A percentile compares a stretch with the other conserved stretches of the same genome.
phyloP scores from a whole-genome alignment of 202 grass and related monocot species.

The Dendrocalamus latiflorus region DNA sequence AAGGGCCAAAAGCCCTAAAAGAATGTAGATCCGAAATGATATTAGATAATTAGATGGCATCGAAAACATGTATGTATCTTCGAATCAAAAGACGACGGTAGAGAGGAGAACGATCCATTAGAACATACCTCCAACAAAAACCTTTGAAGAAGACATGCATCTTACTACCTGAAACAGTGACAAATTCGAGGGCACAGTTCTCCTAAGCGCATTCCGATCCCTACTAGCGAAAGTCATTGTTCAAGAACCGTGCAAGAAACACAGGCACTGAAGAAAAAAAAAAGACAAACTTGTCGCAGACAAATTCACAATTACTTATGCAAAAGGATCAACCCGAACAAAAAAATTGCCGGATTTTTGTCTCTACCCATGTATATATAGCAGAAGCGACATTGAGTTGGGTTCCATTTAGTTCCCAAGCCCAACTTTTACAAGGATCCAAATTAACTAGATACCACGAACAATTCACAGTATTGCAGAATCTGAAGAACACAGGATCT shows the following conservation, averaged over 20 bases:
- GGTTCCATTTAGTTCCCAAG: not conserved
- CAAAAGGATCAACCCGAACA: not conserved
- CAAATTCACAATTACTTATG: not conserved
- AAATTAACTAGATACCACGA: not conserved
- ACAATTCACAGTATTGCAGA: not conserved
- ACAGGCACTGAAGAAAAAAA: too few relatives aligned
- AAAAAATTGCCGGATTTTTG: not conserved
- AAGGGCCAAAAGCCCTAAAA: slow-evolving; percentile 61
- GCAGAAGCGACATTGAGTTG: not conserved
- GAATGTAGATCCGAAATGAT: not conserved
- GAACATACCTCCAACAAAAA: slow-evolving; percentile 61
- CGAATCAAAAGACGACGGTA: not conserved
- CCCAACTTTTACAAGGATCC: not conserved
- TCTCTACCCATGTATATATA: not conserved
- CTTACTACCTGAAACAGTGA: slow-evolving; percentile 62
- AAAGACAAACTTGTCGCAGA: too few relatives aligned
- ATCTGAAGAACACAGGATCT: not conserved
- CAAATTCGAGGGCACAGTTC: slow-evolving; percentile 31
- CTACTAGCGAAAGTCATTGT: slow-evolving; percentile 64
- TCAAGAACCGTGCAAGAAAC: not conserved
- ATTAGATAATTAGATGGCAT: not conserved
- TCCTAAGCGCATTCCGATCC: slow-evolving; percentile 47
- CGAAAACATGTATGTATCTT: not conserved
- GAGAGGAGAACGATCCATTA: not conserved
- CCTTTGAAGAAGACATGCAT: slow-evolving; percentile 94